Percentiles rank a stretch among this genome's conserved stretches.
Conservation (phyloP, 805 yeast genomes). For the Komagataella populi region DNA sequence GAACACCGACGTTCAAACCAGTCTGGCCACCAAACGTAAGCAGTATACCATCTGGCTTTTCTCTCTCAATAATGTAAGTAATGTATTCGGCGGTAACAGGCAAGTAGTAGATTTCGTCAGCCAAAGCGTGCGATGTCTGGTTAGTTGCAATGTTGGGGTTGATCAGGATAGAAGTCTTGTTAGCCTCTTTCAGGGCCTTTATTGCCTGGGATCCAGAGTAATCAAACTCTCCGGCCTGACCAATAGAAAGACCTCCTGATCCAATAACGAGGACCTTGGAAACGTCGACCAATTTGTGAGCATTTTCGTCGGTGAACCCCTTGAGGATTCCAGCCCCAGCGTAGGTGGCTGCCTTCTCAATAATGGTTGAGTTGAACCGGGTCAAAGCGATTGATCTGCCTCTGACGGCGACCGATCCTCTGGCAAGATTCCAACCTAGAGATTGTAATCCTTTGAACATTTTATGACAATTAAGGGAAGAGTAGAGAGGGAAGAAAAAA, state of each 20-base stretch:
- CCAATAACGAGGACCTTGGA: slow-evolving; percentile 85
- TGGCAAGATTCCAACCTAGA: neutral
- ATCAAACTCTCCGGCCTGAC: slow-evolving; percentile 98
- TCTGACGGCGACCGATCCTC: neutral
- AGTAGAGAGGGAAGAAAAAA: neutral
- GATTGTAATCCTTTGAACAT: neutral
- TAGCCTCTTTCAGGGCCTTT: slow-evolving; percentile 85
- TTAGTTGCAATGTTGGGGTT: slow-evolving; percentile 96
- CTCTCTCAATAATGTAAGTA: slow-evolving; percentile 89
- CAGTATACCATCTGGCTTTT: slow-evolving; percentile 90
- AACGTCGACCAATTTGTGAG: slow-evolving; percentile 66
- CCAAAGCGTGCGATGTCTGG: slow-evolving; percentile 89
- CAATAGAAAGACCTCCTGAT: slow-evolving; percentile 94
- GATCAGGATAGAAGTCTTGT: slow-evolving; percentile 72
- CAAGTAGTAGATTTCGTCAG: slow-evolving; percentile 88
- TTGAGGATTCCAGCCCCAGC: slow-evolving; percentile 52
- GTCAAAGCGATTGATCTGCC: neutral
- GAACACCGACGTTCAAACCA: slow-evolving; percentile 90
- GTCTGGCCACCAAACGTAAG: slow-evolving; percentile 99
- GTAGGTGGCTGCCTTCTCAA: slow-evolving; percentile 19
- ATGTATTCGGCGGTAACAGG: slow-evolving; percentile 97
- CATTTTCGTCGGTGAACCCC: slow-evolving; percentile 43
- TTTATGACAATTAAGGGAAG: neutral
- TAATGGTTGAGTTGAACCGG: neutral
- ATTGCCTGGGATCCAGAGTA: slow-evolving; percentile 97